Conservation (phyloP, 1,284 basidiomycete species). For the Cutaneotrichosporon sp. region DNA sequence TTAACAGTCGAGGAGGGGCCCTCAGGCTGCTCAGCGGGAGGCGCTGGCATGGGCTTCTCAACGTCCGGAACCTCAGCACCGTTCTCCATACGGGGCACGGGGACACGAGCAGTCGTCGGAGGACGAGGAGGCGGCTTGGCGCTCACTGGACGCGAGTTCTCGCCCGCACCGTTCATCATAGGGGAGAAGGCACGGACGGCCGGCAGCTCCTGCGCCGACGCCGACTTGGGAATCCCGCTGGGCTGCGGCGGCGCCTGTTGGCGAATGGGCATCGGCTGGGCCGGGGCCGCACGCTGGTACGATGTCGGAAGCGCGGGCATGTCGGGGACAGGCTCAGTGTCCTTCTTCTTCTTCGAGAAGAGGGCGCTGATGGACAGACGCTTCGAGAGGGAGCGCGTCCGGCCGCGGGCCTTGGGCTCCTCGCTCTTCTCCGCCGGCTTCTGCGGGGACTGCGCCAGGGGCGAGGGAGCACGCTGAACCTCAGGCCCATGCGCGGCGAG, state of each 20-base stretch:
- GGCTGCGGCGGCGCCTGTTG: neutral
- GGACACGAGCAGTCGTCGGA: slow-evolving; percentile 1
- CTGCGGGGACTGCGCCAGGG: neutral
- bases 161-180: neutral
- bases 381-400: slow-evolving; percentile 13
- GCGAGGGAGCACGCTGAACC: neutral
- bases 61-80: neutral
- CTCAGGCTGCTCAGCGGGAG: neutral
- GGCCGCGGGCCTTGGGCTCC: slow-evolving; percentile 10
- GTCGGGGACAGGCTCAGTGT: slow-evolving; percentile 6
- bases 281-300: neutral
- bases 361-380: slow-evolving; percentile 18
- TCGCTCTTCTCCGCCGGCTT: slow-evolving; percentile 4
- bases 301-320: slow-evolving; percentile 12
- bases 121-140: neutral
- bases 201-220: neutral
- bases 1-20: neutral
- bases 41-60: neutral
- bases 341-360: slow-evolving; percentile 14
- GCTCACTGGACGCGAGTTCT: neutral
- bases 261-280: neutral
- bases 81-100: neutral
- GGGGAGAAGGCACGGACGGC: neutral
- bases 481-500: neutral
- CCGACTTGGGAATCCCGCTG: slow-evolving; percentile 2